Evolutionary conservation across 768 basidiomycete species (phyloP), one percentile per base, ranked within the genome.

Genomic region (Tubosaeta sp.): DNA sequence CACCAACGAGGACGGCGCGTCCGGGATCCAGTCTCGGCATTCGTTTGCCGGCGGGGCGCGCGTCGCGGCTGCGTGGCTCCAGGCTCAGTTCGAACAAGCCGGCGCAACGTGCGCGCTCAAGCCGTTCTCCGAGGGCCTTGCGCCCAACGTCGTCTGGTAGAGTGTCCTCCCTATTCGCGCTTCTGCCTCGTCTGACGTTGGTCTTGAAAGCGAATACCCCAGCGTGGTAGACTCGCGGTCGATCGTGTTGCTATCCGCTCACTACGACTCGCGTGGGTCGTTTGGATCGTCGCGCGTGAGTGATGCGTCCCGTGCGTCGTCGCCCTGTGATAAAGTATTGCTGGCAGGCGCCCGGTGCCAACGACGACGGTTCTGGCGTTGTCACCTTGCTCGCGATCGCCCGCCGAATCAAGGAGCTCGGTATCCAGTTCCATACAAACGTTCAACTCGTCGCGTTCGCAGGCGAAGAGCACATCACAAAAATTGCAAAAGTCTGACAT

Each of bases 231-330:
- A 63, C 39, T 4, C 71, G 39, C 72, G 83, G 32, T 82, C 83
- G 24, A 83, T 76, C 2, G 80, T 93, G 38, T 73, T 96, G 43
- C 72, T 95, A 46, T 86, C 86, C 50, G 90, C 84, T 2, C 94
- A 95, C 66, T 96, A 94, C 62, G 92, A 96, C 64, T 90, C 87
- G 40, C 85, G 93, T 32, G 93, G 93, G 16, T 87, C 87, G 0
- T 95, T 92, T 64, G 94, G 93, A 81, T 31, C 87, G 76, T 22
- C 80, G 73, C 44, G 81, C 61, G 68, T 69, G 48, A 48, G 59
- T 54, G 34, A 13, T 32, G 24, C 8, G 1, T 35, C 2, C 34
- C 1, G 24, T 32, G 4, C 30, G 22, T 14, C 40, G 38, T 44
- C 27, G 7, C 12, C 1, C 0, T 14, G 0, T 56, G 35, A 59